Conservation (phyloP, 2,329 filamentous ascomycete genomes). For the Daldinia sp. region DNA sequence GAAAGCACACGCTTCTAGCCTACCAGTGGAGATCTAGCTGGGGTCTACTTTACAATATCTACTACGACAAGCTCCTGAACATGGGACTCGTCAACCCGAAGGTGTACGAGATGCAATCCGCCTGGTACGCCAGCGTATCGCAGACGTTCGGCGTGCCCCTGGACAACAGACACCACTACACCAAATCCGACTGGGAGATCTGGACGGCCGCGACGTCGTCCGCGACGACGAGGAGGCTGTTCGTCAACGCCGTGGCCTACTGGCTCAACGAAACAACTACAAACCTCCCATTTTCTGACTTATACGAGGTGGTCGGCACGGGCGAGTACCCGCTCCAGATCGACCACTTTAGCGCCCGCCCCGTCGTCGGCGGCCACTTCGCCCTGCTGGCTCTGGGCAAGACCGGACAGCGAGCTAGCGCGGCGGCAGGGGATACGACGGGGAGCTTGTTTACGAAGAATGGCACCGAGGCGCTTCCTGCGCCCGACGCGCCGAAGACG, state of each 20-base stretch:
- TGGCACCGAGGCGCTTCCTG: conserved; percentile 40
- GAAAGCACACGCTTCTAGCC: conserved; percentile 46
- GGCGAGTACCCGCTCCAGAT: conserved; percentile 64
- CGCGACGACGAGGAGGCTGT: conserved; percentile 66
- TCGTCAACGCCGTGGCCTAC: conserved; percentile 71
- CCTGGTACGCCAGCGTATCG: conserved; percentile 62
- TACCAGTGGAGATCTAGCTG: conserved; percentile 50
- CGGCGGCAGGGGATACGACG: conserved; percentile 39
- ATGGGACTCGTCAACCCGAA: conserved; percentile 48
- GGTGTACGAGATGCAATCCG: conserved; percentile 51
- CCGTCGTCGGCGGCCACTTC: conserved; percentile 79
- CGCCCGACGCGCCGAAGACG: conserved; percentile 12
- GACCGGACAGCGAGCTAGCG: conserved; percentile 43
- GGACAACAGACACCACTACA: conserved; percentile 76
- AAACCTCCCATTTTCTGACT: conserved; percentile 73
- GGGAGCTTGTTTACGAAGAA: conserved; percentile 45
- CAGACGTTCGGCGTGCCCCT: conserved; percentile 79
- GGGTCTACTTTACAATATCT: conserved; percentile 48
- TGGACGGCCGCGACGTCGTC: conserved; percentile 75
- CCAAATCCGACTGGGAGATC: conserved; percentile 81
- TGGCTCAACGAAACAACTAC: conserved; percentile 78
- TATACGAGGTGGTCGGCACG: conserved; percentile 73
- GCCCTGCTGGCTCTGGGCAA: conserved; percentile 69
- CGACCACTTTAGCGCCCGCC: conserved; percentile 75
- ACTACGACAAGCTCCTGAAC: conserved; percentile 53